Conservation (phyloP, 2,329 filamentous ascomycete genomes). For the Fusarium robinianum region DNA sequence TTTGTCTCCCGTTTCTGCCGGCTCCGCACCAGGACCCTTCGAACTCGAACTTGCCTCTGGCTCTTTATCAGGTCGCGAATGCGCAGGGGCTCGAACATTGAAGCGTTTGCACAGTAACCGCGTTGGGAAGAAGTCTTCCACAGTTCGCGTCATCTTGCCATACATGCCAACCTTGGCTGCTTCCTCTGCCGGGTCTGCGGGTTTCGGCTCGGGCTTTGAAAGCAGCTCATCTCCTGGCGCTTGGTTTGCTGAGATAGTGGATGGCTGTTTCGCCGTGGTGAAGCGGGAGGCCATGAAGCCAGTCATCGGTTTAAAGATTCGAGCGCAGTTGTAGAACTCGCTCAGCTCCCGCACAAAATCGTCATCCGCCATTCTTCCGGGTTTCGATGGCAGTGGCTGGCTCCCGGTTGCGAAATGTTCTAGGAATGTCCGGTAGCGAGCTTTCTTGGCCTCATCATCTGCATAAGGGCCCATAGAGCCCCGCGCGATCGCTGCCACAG, state of each 20-base stretch:
- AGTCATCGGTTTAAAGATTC: constrained; percentile 88
- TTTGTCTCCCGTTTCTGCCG: constrained; percentile 22
- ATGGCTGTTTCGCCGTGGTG: constrained; percentile 66
- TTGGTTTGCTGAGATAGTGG: constrained; percentile 33
- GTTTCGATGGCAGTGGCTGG: constrained; percentile 56
- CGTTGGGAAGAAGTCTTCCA: constrained; percentile 75
- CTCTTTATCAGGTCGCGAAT: constrained; percentile 60
- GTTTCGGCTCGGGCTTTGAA: constrained; percentile 42
- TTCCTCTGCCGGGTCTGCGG: constrained; percentile 74
- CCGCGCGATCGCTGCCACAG: constrained; percentile 69
- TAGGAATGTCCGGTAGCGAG: constrained; percentile 81
- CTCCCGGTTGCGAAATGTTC: constrained; percentile 65
- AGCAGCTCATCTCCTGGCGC: constrained; percentile 31
- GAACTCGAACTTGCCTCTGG: constrained; percentile 37
- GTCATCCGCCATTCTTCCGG: constrained; percentile 56
- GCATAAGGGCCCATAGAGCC: constrained; percentile 74
- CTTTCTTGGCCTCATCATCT: constrained; percentile 77
- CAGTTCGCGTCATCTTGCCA: constrained; percentile 79
- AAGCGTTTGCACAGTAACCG: constrained; percentile 93
- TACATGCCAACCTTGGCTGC: constrained; percentile 93
- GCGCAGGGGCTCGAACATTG: constrained; percentile 76
- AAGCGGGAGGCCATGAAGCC: constrained; percentile 94
- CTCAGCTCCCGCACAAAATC: constrained; percentile 80
- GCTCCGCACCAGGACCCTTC: constrained; percentile 15
- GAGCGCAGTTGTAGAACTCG: constrained; percentile 70